Percentiles rank a stretch among this genome's conserved stretches.
Evolutionary conservation across 768 basidiomycete genomes (phyloP).

Genomic region (Coprinellus micaceus): DNA sequence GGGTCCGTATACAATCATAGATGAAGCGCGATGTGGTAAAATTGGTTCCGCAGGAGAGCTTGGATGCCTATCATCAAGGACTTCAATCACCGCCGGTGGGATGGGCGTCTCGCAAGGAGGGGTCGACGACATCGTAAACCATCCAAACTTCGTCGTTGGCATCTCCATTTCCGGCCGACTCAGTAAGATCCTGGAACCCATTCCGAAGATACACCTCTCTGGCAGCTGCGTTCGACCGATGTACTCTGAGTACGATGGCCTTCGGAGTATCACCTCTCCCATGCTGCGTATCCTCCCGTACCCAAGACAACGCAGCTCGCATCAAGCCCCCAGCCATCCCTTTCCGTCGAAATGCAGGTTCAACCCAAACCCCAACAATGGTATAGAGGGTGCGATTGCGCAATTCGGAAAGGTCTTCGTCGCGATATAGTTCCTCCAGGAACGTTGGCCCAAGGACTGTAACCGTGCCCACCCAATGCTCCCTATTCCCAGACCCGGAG

Average conservation of each 20-base stretch:
- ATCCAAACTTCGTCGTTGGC: not conserved
- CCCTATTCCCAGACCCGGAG: too few relatives aligned
- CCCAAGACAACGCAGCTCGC: not conserved
- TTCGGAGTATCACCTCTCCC: not conserved
- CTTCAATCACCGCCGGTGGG: too few relatives aligned
- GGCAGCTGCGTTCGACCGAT: not conserved
- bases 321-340: not conserved
- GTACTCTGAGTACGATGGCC: not conserved
- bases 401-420: too few relatives aligned
- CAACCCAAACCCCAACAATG: not conserved
- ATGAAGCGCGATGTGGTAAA: too few relatives aligned
- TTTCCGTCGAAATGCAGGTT: not conserved
- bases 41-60: too few relatives aligned
- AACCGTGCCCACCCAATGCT: slow-evolving; percentile 10
- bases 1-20: too few relatives aligned
- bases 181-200: not conserved
- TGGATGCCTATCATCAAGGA: too few relatives aligned
- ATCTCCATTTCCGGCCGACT: not conserved
- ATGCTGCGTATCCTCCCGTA: not conserved
- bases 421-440: not conserved
- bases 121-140: too few relatives aligned
- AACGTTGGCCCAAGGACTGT: slow-evolving; percentile 6
- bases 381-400: too few relatives aligned
- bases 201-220: not conserved
- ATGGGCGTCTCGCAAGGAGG: too few relatives aligned